phyloP scores from a whole-genome alignment of 768 basidiomycete species.

The Rhizopogon rudus region DNA sequence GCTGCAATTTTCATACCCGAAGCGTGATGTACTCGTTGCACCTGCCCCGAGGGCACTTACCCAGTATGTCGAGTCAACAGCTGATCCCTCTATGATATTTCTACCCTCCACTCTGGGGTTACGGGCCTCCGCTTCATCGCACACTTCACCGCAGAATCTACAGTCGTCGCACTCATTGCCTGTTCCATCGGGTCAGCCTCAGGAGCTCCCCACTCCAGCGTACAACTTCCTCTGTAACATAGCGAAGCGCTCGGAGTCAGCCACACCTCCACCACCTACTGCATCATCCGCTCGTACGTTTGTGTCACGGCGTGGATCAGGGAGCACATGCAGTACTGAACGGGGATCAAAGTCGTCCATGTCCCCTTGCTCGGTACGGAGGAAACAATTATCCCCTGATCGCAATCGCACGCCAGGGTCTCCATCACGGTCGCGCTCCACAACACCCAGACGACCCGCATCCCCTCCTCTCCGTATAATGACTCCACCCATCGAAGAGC shows the following conservation, averaged over 20 bases:
- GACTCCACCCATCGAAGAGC: conserved; percentile 57
- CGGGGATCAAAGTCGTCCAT: conserved; percentile 12
- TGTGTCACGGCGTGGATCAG: conserved; percentile 30
- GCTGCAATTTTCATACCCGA: conserved; percentile 47
- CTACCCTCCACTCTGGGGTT: conserved; percentile 72
- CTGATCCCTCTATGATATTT: conserved; percentile 46
- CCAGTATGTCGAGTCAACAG: conserved; percentile 59
- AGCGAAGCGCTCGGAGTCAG: conserved; percentile 31
- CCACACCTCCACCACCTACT: conserved; percentile 15
- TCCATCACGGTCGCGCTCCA: conserved; percentile 21
- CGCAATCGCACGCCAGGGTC: conserved; percentile 9
- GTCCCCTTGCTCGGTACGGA: conserved; percentile 12
- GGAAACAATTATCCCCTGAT: conserved; percentile 8
- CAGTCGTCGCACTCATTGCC: background rate
- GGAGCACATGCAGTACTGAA: conserved; percentile 23
- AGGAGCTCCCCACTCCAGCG: conserved; percentile 48
- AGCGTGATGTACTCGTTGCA: conserved; percentile 52
- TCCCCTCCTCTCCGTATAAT: conserved; percentile 30
- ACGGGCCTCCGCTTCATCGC: conserved; percentile 32
- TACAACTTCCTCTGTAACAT: conserved; percentile 61
- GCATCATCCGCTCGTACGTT: conserved; percentile 22
- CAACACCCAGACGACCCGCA: conserved; percentile 23
- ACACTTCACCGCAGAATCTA: conserved; percentile 7
- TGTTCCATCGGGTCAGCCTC: conserved; percentile 30
- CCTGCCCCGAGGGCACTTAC: conserved; percentile 74